These are phyloP conservation scores for Fusarium solani-melongenae DNA, from an alignment of 2,329 filamentous ascomycete species.

Conservation along the genomic window DNA sequence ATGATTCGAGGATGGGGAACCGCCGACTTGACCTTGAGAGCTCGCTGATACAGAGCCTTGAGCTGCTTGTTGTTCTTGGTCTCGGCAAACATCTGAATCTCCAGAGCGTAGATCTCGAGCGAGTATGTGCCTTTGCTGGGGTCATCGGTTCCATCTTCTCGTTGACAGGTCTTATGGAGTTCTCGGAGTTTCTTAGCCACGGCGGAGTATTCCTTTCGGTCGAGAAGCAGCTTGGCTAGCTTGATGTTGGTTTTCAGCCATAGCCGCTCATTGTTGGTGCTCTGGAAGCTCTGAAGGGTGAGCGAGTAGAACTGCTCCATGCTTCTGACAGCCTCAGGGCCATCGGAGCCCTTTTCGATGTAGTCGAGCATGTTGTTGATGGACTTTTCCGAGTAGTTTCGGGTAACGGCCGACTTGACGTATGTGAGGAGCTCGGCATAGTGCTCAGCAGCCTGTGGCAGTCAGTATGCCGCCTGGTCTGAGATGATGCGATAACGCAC, in stretches of 20 bases:
- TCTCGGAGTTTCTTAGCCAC: conserved; percentile 87
- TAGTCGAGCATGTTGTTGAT: conserved; percentile 99
- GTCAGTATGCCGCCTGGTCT: conserved; percentile 18
- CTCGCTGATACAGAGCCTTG: conserved; percentile 91
- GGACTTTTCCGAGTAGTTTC: conserved; percentile 98
- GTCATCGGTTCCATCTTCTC: conserved; percentile 87
- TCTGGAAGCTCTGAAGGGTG: conserved; percentile 94
- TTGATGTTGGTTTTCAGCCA: conserved; percentile 99
- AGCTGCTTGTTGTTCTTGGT: conserved; percentile 97
- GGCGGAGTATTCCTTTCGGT: conserved; percentile 86
- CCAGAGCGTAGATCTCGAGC: conserved; percentile 93
- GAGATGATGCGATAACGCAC: conserved; percentile 55
- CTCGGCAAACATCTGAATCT: conserved; percentile 99
- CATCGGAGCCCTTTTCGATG: conserved; percentile 88
- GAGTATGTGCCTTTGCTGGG: conserved; percentile 96
- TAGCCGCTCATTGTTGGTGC: conserved; percentile 94
- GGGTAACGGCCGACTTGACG: conserved; percentile 94
- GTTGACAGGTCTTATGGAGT: conserved; percentile 89
- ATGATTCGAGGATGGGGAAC: conserved; percentile 99
- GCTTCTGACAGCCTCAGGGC: conserved; percentile 75
- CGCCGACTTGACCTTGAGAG: conserved; percentile 92
- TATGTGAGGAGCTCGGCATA: conserved; percentile 96
- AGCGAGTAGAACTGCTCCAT: conserved; percentile 97
- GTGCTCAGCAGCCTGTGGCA: conserved; percentile 82
- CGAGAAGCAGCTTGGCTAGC: conserved; percentile 88